Evolutionary conservation across 768 basidiomycete species (phyloP).

Genomic region (Boletus subcaerulescens): DNA sequence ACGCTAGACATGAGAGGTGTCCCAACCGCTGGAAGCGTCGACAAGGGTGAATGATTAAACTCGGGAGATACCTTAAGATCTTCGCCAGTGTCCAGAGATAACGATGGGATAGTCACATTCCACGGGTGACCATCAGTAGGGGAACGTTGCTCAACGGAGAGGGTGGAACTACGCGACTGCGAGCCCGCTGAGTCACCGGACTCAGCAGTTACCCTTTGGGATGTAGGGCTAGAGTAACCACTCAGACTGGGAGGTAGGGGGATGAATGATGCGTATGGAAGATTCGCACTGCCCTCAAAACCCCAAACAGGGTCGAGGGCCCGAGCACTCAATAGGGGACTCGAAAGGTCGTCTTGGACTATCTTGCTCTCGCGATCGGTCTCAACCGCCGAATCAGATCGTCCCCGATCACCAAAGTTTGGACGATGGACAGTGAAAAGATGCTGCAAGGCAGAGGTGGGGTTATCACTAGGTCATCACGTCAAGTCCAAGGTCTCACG

Average conservation of each 20-base stretch:
- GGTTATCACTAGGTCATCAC: not conserved
- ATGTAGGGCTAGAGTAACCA: conserved; percentile 30
- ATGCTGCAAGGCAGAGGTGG: conserved; percentile 14
- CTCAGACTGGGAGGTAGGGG: conserved; percentile 32
- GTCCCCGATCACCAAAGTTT: conserved; percentile 7
- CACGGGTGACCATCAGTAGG: conserved; percentile 19
- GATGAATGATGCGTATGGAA: conserved; percentile 28
- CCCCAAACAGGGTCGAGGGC: conserved; percentile 24
- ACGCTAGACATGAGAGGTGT: conserved; percentile 24
- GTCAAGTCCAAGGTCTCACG: conserved; percentile 24
- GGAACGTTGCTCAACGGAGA: conserved; percentile 28
- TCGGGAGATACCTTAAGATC: conserved; percentile 16
- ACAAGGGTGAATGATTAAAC: conserved; percentile 31
- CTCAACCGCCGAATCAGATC: not conserved
- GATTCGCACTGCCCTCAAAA: conserved; percentile 14
- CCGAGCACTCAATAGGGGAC: conserved; percentile 9
- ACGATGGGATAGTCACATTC: conserved; percentile 5
- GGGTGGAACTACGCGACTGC: conserved; percentile 31
- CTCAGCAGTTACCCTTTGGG: conserved; percentile 21
- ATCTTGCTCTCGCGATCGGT: conserved; percentile 1
- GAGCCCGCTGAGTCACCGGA: conserved; percentile 13
- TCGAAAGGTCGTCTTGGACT: not conserved
- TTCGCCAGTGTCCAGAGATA: conserved; percentile 4
- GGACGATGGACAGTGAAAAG: conserved; percentile 29
- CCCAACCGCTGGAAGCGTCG: conserved; percentile 28